phyloP scores from a whole-genome alignment of 306 rosid genomes.

The Astragalus membranaceus region DNA sequence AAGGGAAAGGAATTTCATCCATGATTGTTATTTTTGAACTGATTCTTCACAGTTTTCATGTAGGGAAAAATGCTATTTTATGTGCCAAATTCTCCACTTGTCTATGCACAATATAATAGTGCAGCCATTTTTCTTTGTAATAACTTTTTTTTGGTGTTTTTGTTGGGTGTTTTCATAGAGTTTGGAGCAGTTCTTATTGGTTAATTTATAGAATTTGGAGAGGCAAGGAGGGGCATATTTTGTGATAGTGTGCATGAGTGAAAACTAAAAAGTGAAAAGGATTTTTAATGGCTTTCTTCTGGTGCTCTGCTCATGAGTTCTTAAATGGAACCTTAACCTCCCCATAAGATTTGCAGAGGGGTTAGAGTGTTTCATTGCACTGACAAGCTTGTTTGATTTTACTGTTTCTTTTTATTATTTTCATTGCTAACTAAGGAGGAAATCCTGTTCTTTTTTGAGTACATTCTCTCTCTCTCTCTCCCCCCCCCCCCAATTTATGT shows the following conservation, averaged over 20 bases:
- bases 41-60: not conserved
- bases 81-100: not conserved
- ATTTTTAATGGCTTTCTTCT: not conserved
- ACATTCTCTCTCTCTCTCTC: not conserved
- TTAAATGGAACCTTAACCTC: not conserved
- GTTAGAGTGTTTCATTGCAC: not conserved
- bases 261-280: not conserved
- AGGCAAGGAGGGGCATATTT: not conserved
- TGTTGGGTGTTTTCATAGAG: conserved; percentile 1
- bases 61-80: not conserved
- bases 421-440: not conserved
- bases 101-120: not conserved
- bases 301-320: not conserved
- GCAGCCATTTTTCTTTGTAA: not conserved
- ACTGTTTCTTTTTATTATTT: not conserved
- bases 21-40: not conserved
- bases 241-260: not conserved
- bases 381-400: conserved; percentile 1
- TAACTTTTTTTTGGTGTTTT: not conserved
- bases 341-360: not conserved
- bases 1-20: not conserved
- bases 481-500: not conserved
- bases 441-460: not conserved
- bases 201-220: conserved; percentile 14
- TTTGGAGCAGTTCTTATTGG: conserved; percentile 9